phyloP scores from a whole-genome alignment of 495 filamentous ascomycete genomes.

The Talaromyces nanjingensis region DNA sequence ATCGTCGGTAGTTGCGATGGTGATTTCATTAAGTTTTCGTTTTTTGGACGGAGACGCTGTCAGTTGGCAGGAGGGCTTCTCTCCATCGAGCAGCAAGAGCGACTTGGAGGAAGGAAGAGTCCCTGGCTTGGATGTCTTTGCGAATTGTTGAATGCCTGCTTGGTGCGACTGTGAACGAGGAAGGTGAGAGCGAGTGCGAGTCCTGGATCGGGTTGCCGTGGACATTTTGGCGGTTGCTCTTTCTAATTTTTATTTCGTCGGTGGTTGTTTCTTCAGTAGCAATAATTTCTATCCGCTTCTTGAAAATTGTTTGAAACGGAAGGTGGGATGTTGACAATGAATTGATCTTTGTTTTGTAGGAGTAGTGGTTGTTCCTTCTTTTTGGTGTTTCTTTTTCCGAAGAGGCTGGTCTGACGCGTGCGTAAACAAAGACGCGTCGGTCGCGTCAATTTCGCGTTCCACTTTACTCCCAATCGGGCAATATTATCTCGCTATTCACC shows the following conservation, averaged over 20 bases:
- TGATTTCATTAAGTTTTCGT: slow-evolving; percentile 36
- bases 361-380: background rate
- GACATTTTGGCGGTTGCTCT: slow-evolving; percentile 2
- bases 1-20: slow-evolving; percentile 10
- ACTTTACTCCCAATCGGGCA: background rate
- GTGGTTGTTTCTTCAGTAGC: background rate
- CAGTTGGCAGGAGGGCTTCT: slow-evolving; percentile 1
- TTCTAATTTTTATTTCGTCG: background rate
- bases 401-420: background rate
- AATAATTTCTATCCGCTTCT: background rate
- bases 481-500: background rate
- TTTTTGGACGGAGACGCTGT: slow-evolving; percentile 38
- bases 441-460: slow-evolving; percentile 2
- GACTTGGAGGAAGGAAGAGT: background rate
- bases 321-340: background rate
- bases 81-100: slow-evolving; percentile 4
- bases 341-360: background rate
- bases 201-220: background rate
- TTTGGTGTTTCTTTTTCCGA: slow-evolving; percentile 5
- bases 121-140: background rate
- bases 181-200: background rate
- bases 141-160: slow-evolving; percentile 4
- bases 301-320: background rate
- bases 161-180: slow-evolving; percentile 1
- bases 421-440: slow-evolving; percentile 1